Conservation (phyloP, 495 filamentous ascomycete genomes). For the Penicillium arizonense region DNA sequence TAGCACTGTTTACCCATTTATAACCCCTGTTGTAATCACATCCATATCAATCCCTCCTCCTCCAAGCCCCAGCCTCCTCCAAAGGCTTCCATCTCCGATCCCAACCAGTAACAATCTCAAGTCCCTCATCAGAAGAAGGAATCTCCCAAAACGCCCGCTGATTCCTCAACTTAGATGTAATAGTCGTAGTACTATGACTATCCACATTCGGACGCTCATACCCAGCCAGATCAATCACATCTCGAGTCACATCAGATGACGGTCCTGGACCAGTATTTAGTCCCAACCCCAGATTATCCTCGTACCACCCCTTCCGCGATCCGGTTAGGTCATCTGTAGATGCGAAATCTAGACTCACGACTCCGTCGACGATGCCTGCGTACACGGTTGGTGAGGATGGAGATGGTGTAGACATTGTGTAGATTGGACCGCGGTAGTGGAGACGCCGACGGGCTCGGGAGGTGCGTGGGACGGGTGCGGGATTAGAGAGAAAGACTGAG, state of each 20-base stretch:
- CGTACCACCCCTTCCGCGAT: conserved; percentile 31
- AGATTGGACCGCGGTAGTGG: conserved; percentile 50
- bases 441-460: conserved; percentile 9
- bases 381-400: conserved; percentile 55
- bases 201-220: conserved; percentile 40
- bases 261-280: background rate
- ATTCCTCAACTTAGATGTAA: conserved; percentile 33
- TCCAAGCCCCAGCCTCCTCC: conserved; percentile 34
- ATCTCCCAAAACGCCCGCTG: conserved; percentile 32
- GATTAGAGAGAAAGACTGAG: conserved; percentile 39
- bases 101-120: conserved; percentile 33
- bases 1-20: background rate
- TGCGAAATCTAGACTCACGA: conserved; percentile 54
- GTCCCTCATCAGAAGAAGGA: conserved; percentile 9
- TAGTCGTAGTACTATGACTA: conserved; percentile 17
- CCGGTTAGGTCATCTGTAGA: conserved; percentile 44
- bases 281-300: conserved; percentile 27
- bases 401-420: conserved; percentile 58
- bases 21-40: too few relatives aligned
- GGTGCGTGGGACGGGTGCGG: conserved; percentile 10
- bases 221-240: conserved; percentile 33
- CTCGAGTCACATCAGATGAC: background rate
- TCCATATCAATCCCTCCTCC: conserved; percentile 18
- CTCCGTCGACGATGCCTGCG: conserved; percentile 51
- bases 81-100: conserved; percentile 37